These are phyloP conservation scores for Begonia fuchsioides DNA, from an alignment of 306 rosid species.

Conservation along the genomic window DNA sequence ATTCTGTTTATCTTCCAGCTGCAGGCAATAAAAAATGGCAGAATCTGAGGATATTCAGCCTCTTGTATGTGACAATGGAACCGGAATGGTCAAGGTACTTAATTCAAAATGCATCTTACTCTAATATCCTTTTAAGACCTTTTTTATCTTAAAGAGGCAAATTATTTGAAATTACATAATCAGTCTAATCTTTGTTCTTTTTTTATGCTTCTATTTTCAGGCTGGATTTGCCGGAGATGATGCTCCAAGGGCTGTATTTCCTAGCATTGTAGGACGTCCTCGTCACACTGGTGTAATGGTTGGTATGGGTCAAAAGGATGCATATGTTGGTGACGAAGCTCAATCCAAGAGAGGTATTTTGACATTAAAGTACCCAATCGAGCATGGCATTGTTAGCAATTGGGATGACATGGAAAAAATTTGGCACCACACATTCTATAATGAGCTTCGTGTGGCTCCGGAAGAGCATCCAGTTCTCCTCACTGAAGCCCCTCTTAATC, in stretches of 20 bases:
- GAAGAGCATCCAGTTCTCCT: slow-evolving; percentile 98
- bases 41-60: slow-evolving; percentile 92
- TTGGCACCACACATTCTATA: slow-evolving; percentile 95
- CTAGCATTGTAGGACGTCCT: slow-evolving; percentile 95
- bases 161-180: not conserved
- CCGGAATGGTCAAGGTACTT: slow-evolving; percentile 91
- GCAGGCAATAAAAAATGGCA: slow-evolving; percentile 45
- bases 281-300: slow-evolving; percentile 98
- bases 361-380: slow-evolving; percentile 85
- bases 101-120: slow-evolving; percentile 9
- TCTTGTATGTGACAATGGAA: slow-evolving; percentile 92
- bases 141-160: not conserved
- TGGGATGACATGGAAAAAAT: slow-evolving; percentile 99
- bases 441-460: slow-evolving; percentile 89
- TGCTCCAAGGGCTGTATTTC: slow-evolving; percentile 98
- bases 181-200: not conserved
- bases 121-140: not conserved
- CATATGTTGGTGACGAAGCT: slow-evolving; percentile 96
- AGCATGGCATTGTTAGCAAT: slow-evolving; percentile 87
- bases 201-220: slow-evolving; percentile 17
- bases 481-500: slow-evolving; percentile 93
- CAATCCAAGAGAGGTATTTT: slow-evolving; percentile 90
- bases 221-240: slow-evolving; percentile 99
- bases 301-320: slow-evolving; percentile 98
- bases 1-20: slow-evolving; percentile 11